phyloP scores from a whole-genome alignment of 78 protist species.

The Cavenderia fasciculata region DNA sequence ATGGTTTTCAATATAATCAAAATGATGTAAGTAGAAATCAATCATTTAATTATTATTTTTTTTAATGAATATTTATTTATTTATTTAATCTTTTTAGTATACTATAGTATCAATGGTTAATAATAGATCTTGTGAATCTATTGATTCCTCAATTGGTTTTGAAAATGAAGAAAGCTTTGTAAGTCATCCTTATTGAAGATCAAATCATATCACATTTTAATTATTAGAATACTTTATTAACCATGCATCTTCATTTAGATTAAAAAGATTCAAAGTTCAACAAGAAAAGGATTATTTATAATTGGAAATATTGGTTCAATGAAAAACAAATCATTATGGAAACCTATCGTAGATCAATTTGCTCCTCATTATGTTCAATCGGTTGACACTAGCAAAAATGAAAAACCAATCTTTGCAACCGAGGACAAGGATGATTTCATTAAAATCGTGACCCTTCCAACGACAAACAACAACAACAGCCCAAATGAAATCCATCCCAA shows the following conservation, averaged over 20 bases:
- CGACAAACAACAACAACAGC: not conserved
- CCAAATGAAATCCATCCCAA: too few species aligned
- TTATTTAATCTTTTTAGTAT: not conserved
- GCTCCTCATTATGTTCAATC: not conserved
- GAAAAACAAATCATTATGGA: not conserved
- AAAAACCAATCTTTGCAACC: not conserved
- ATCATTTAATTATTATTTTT: too few species aligned
- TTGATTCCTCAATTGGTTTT: too few species aligned
- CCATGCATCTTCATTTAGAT: not conserved
- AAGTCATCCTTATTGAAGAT: too few species aligned
- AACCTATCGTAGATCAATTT: not conserved
- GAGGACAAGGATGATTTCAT: not conserved
- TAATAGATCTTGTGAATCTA: not conserved
- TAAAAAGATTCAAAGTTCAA: not conserved
- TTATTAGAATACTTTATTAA: not conserved
- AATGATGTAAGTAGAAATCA: not conserved
- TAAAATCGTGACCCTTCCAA: not conserved
- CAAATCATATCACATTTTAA: not conserved
- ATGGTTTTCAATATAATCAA: slow-evolving; percentile 17
- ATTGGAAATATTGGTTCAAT: not conserved
- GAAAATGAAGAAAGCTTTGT: slow-evolving; percentile 11
- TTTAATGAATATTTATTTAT: not conserved
- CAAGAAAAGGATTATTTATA: not conserved
- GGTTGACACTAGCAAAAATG: not conserved
- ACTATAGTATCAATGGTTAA: slow-evolving; percentile 38